phyloP scores from a whole-genome alignment of 1,284 basidiomycete genomes.

The Prillingera fragicola region DNA sequence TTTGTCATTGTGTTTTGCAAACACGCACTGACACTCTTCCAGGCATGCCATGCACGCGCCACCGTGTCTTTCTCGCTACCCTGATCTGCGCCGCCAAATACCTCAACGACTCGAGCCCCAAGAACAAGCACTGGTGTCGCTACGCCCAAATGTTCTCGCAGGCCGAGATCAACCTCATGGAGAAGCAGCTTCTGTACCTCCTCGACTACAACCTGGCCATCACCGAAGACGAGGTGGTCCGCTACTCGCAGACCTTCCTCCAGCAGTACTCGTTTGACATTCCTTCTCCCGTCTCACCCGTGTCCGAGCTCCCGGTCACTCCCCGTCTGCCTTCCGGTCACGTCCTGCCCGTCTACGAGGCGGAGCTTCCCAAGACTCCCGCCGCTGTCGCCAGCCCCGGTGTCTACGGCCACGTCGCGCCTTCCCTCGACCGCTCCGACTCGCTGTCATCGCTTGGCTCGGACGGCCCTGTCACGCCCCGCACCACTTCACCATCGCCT shows the following conservation, averaged over 20 bases:
- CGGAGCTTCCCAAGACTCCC: slow-evolving; percentile 5
- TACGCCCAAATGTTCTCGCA: slow-evolving; percentile 64
- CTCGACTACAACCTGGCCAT: slow-evolving; percentile 60
- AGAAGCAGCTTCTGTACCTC: slow-evolving; percentile 84
- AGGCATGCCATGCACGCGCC: slow-evolving; percentile 88
- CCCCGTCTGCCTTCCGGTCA: slow-evolving; percentile 21
- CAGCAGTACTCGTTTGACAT: slow-evolving; percentile 19
- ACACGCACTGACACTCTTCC: slow-evolving; percentile 1
- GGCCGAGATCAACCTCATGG: slow-evolving; percentile 82
- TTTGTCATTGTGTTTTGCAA: background rate
- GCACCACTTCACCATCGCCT: background rate
- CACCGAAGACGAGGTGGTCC: slow-evolving; percentile 58
- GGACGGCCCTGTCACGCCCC: slow-evolving; percentile 35
- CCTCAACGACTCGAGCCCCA: slow-evolving; percentile 91
- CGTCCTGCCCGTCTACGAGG: slow-evolving; percentile 7
- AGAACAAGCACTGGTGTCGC: slow-evolving; percentile 84
- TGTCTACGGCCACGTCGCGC: slow-evolving; percentile 24
- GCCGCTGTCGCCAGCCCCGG: slow-evolving; percentile 9
- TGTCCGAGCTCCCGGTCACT: slow-evolving; percentile 25
- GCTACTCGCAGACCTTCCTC: slow-evolving; percentile 73
- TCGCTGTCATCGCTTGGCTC: slow-evolving; percentile 47
- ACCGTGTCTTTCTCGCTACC: slow-evolving; percentile 91
- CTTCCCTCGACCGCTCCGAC: slow-evolving; percentile 46
- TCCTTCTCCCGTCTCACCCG: background rate
- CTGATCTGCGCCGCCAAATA: slow-evolving; percentile 97